phyloP scores from a whole-genome alignment of 2,329 filamentous ascomycete species.

The Gyromitra esculenta region DNA sequence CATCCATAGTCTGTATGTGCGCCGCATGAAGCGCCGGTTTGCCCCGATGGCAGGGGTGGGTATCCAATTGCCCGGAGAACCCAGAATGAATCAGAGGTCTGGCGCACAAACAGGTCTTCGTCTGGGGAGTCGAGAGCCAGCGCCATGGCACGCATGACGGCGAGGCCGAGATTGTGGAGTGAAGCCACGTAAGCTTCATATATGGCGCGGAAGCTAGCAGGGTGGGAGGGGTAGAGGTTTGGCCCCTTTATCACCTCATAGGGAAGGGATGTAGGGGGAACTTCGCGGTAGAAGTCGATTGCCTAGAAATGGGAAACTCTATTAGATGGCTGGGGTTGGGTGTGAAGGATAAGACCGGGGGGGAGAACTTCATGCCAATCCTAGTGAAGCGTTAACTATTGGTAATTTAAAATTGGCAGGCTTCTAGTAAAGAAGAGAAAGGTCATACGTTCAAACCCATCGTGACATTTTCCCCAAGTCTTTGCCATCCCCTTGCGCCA shows the following conservation, averaged over 20 bases:
- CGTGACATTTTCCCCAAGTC: constrained; percentile 58
- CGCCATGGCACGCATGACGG: constrained; percentile 57
- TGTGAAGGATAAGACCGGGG: background rate
- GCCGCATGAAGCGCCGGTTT: constrained; percentile 61
- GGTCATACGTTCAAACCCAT: constrained; percentile 53
- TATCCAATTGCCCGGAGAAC: constrained; percentile 58
- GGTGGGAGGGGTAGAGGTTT: constrained; percentile 62
- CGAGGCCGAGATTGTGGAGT: constrained; percentile 54
- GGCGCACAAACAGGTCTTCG: constrained; percentile 57
- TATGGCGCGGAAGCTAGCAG: constrained; percentile 55
- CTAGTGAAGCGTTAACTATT: constrained; percentile 35
- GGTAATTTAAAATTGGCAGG: background rate
- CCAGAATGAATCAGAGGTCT: constrained; percentile 57
- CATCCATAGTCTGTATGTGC: constrained; percentile 64
- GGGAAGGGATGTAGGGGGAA: constrained; percentile 53
- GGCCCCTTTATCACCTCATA: constrained; percentile 60
- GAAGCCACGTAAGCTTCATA: constrained; percentile 57
- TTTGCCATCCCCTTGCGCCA: constrained; percentile 57
- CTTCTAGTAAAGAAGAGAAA: background rate
- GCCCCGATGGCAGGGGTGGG: constrained; percentile 52
- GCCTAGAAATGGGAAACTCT: constrained; percentile 40
- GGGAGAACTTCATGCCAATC: constrained; percentile 59
- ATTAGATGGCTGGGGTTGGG: constrained; percentile 4
- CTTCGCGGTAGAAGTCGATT: constrained; percentile 59
- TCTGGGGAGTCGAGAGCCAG: constrained; percentile 55